Evolutionary conservation across 2,329 filamentous ascomycete species (phyloP), one percentile per base, ranked within the genome.

Genomic region (Aphanocladium album): DNA sequence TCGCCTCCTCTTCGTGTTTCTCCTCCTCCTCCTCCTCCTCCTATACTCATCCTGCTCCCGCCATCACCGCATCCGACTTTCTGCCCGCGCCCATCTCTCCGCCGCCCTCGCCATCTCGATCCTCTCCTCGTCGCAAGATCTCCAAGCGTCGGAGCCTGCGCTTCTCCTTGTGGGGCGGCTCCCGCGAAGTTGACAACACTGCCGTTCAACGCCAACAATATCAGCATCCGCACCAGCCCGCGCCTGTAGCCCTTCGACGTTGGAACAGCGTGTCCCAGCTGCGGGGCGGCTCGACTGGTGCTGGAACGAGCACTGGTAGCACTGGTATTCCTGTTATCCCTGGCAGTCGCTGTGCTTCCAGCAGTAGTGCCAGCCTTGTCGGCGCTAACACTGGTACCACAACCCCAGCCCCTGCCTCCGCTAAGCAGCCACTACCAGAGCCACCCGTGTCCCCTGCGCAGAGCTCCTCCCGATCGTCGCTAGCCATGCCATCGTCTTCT

Each of bases 401-500:
- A 8, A 55, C 53, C 53, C 54, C 43, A 19, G 54, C 49, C 57
- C 57, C 57, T 53, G 57, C 57, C 57, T 49, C 57, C 50, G 57
- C 50, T 30, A 53, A 47, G 30, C 49, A 60, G 57, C 50, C 56
- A 52, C 47, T 25, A 11, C 21, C 14, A 45, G 8, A 39, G 23
- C 21, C 30, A 56, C 41, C 41, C n/a, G 33, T 41, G 19, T 47
- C 50, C 50, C 57, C 33, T 60, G 57, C 57, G 23, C 21, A 35
- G 65, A 62, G 61, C 43, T 47, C 30, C 64, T 62, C 60, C 65
- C 64, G 63, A 51, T 57, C 57, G 60, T 57, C 60, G 56, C 57
- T 49, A 35, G 30, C 62, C 69, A 66, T 60, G 65, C 67, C 62
- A 63, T 69, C 67, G 64, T 67, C 63, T 63, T 69, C 67, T 65